Conservation (phyloP, 345 rosid species). For the Salix purpurea region DNA sequence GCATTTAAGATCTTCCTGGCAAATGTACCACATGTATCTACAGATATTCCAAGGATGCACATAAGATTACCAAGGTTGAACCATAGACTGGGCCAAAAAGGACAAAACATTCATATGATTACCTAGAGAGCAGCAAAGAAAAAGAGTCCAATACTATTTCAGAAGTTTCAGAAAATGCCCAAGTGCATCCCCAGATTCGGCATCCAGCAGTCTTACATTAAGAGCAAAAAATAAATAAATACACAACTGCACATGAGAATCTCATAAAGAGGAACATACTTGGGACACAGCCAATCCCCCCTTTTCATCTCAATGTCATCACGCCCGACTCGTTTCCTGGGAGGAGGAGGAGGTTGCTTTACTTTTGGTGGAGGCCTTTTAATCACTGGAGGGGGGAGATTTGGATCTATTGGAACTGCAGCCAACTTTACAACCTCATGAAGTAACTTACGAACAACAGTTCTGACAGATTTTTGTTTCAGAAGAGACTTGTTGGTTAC, state of each 20-base stretch:
- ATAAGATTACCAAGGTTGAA: neutral
- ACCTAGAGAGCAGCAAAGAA: neutral
- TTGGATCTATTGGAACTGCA: conserved; percentile 88
- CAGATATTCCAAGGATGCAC: neutral
- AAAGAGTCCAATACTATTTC: neutral
- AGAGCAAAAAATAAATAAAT: neutral
- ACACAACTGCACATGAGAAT: neutral
- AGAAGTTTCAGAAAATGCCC: neutral
- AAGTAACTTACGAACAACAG: conserved; percentile 77
- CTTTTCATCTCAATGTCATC: conserved; percentile 96
- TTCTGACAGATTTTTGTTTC: conserved; percentile 74
- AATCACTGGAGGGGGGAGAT: conserved; percentile 84
- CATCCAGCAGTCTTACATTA: neutral
- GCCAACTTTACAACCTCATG: conserved; percentile 85
- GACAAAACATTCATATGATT: neutral
- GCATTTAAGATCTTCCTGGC: neutral
- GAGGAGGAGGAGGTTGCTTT: conserved; percentile 95
- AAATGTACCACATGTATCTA: neutral
- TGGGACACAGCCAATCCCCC: conserved; percentile 98
- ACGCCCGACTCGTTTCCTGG: conserved; percentile 87
- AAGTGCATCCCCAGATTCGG: neutral
- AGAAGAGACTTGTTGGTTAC: conserved; percentile 56
- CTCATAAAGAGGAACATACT: conserved; percentile 46
- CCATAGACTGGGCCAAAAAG: neutral
- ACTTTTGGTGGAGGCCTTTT: conserved; percentile 88